A percentile compares a stretch with the other conserved stretches of the same genome.
phyloP scores from a whole-genome alignment of 768 basidiomycete genomes.

The Nidula microcarpa region DNA sequence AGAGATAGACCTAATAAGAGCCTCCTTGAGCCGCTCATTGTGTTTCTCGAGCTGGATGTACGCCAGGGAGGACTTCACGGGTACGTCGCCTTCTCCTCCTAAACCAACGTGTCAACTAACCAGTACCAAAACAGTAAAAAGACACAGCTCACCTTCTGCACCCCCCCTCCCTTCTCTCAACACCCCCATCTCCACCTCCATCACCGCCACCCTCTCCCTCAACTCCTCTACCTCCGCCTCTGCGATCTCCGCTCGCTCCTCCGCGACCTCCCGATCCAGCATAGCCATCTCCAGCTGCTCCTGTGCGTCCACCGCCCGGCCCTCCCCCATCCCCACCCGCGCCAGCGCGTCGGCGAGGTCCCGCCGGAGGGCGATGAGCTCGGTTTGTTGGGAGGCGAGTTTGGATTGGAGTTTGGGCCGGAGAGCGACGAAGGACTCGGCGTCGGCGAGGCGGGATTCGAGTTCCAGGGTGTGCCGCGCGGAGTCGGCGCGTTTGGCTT shows the following conservation, averaged over 20 bases:
- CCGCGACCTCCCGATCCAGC: slow-evolving; percentile 95
- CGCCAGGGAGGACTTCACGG: slow-evolving; percentile 56
- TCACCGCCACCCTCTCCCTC: slow-evolving; percentile 71
- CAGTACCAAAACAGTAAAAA: background rate
- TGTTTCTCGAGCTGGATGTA: slow-evolving; percentile 93
- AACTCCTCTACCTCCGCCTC: slow-evolving; percentile 76
- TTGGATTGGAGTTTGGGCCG: slow-evolving; percentile 92
- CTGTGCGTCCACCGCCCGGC: slow-evolving; percentile 68
- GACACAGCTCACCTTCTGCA: slow-evolving; percentile 12
- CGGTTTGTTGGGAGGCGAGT: slow-evolving; percentile 74
- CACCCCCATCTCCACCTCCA: slow-evolving; percentile 83
- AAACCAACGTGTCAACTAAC: slow-evolving; percentile 5
- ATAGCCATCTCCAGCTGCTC: slow-evolving; percentile 94
- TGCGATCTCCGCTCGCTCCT: slow-evolving; percentile 82
- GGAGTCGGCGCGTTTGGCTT: slow-evolving; percentile 85
- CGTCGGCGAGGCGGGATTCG: slow-evolving; percentile 80
- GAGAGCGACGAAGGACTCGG: slow-evolving; percentile 77
- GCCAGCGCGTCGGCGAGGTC: slow-evolving; percentile 76
- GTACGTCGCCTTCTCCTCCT: slow-evolving; percentile 22
- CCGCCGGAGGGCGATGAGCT: slow-evolving; percentile 72
- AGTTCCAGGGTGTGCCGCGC: slow-evolving; percentile 79
- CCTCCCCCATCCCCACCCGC: slow-evolving; percentile 67
- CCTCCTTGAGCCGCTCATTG: slow-evolving; percentile 94
- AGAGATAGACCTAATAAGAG: slow-evolving; percentile 68
- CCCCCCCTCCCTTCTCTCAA: slow-evolving; percentile 53